These are phyloP conservation scores for Herpetospermum pedunculosum DNA, from an alignment of 306 rosid species.

Conservation along the genomic window DNA sequence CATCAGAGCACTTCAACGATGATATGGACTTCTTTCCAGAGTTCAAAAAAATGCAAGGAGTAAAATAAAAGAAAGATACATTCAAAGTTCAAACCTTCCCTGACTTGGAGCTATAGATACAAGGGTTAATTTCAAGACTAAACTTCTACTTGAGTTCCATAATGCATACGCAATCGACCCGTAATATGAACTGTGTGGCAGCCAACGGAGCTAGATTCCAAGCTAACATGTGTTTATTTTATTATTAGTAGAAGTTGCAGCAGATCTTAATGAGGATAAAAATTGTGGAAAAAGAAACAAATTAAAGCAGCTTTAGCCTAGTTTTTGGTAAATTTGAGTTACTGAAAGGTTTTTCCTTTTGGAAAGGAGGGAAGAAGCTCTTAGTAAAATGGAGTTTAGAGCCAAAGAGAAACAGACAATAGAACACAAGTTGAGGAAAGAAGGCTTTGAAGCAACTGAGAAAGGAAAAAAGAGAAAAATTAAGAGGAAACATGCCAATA, in stretches of 20 bases:
- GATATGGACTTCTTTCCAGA: background rate
- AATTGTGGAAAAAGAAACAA: background rate
- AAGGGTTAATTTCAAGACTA: background rate
- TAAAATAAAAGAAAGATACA: background rate
- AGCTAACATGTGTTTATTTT: background rate
- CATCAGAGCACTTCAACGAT: background rate
- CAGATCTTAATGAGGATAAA: background rate
- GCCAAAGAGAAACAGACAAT: background rate
- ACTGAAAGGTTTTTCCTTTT: background rate
- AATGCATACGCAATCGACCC: background rate
- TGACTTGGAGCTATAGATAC: background rate
- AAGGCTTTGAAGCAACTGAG: background rate
- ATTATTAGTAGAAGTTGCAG: background rate
- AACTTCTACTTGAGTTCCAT: background rate
- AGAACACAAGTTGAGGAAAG: background rate
- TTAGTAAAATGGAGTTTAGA: background rate
- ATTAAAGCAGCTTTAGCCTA: background rate
- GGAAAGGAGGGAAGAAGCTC: background rate
- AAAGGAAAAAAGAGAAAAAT: background rate
- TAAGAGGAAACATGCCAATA: background rate
- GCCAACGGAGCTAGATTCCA: background rate
- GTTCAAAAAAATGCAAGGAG: background rate
- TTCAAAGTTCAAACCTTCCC: background rate
- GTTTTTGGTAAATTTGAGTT: background rate
- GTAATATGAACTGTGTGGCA: background rate